Base-by-base conservation (phyloP, 2,329 filamentous ascomycete species). In the Epichloe sp. region DNA sequence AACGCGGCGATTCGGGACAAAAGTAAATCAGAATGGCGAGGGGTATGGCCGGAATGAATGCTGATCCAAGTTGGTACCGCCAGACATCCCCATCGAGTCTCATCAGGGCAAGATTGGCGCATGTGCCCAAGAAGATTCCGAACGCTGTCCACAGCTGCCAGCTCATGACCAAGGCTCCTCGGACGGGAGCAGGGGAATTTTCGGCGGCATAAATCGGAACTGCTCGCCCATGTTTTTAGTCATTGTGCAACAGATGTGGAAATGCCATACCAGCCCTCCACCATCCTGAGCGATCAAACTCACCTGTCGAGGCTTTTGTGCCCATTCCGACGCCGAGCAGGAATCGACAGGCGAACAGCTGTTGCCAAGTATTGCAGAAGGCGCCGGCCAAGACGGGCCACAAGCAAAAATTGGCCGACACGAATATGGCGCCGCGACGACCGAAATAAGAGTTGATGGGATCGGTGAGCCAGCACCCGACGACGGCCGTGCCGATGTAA, bases 191-290 rank as follows among this genome's bases (percentile, higher is more conserved):
- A 0, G 85, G 85, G 0, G 82, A 78, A 52, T 80, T 86, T 64
- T 90, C 86, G 2, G 86, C 85, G 0, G 84, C 82, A 58, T 86
- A 90, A 31, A 90, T 82, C 0, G 86, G 86, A 2, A 88, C 83
- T 46, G 34, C 21, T 40, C 31, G 17, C 3, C 14, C n/a, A 23
- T 10, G 12, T 35, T 26, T 26, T 26, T 26, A 37, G 46, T n/a
- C 19, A 37, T 23, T 31, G n/a, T 5, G 19, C 31, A 34, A 15
- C 11, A 38, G 21, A 38, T 4, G 12, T 4, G 8, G 6, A 26
- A 52, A 41, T 42, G 12, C 2, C 6, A 5, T 5, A 19, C 14
- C 3, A 19, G 17, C 26, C 26, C 17, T 49, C 5, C 26, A 31
- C 5, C 35, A 31, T 35, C 10, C 26, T 12, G 19, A 21, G 17